Base-by-base conservation (phyloP, 768 basidiomycete species). In the Pluteus cervinus region DNA sequence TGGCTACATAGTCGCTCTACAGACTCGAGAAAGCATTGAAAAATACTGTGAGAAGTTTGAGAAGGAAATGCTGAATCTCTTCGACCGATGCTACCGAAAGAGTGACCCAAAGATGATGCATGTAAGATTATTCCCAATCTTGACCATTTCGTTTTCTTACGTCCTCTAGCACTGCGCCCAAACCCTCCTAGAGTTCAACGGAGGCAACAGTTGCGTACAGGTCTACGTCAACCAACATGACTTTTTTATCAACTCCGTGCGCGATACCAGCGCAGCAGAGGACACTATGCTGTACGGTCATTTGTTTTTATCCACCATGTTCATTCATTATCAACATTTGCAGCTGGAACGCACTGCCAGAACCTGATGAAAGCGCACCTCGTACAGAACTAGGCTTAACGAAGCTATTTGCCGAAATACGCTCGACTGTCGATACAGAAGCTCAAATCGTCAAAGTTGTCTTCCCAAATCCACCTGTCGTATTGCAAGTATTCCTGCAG, bases 31-130 rank as follows among this genome's bases (percentile, higher is more conserved):
- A 56, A 82, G 71, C 41, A 91, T 99, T 42, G 94, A 98, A 51
- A 86, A 85, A 55, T 98, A 97, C 50, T 96, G 96, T 64, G 96
- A 99, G 64, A 89, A 86, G 58, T 98, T 98, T 47, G 96, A 99
- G 61, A 98, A 94, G 64, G 94, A 98, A 54, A 94, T 97, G 79
- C 76, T 99, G 37, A 81, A 86, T 53, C 68, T 98, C 28, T 99
- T 99, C 55, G 96, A 99, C 57, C 69, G 86, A 48, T 93, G 88
- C 51, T 99, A 98, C 61, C 79, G 93, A 36, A 89, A 90, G 54
- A 92, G 93, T 22, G 96, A 99, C 55, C 96, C 96, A 0, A 94
- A 94, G 63, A 88, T 97, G 86, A 99, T 99, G 96, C 89, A 93
- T 64, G 96, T 86, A 41, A 30, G 76, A n/a, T n/a, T n/a, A n/a